phyloP scores from a whole-genome alignment of 2,329 filamentous ascomycete species.

The Fusarium sambucinum region DNA sequence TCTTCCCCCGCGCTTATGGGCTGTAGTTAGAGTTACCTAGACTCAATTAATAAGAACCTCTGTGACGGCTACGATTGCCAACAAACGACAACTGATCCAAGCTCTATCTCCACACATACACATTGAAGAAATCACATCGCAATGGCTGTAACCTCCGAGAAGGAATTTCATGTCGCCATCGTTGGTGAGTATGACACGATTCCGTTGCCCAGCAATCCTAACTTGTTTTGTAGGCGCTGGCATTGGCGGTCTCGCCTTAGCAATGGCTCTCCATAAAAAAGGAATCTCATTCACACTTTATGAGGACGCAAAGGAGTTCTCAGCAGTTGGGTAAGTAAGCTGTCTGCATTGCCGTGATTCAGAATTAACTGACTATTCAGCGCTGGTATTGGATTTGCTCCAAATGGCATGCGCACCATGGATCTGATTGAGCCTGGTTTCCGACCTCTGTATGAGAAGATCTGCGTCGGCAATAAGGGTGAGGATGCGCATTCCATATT shows the following conservation, averaged over 20 bases:
- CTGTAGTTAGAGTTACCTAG: not conserved
- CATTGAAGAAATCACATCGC: not conserved
- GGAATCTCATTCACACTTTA: not conserved
- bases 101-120: not conserved
- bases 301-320: not conserved
- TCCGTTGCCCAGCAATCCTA: not conserved
- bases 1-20: not conserved
- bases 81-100: not conserved
- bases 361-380: not conserved
- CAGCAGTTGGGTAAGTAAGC: not conserved
- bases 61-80: not conserved
- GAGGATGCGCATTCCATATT: not conserved
- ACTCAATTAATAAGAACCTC: not conserved
- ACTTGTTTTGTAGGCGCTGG: not conserved
- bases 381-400: not conserved
- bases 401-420: not conserved
- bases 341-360: too few species aligned
- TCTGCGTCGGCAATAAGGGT: not conserved
- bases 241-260: constrained; percentile 4
- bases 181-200: not conserved
- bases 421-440: constrained; percentile 2
- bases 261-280: constrained; percentile 3
- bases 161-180: not conserved
- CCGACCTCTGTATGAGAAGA: not conserved
- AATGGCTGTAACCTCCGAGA: not conserved